These are phyloP conservation scores for Hyphodiscus hymeniophilus DNA, from an alignment of 495 filamentous ascomycete species.

Conservation along the genomic window DNA sequence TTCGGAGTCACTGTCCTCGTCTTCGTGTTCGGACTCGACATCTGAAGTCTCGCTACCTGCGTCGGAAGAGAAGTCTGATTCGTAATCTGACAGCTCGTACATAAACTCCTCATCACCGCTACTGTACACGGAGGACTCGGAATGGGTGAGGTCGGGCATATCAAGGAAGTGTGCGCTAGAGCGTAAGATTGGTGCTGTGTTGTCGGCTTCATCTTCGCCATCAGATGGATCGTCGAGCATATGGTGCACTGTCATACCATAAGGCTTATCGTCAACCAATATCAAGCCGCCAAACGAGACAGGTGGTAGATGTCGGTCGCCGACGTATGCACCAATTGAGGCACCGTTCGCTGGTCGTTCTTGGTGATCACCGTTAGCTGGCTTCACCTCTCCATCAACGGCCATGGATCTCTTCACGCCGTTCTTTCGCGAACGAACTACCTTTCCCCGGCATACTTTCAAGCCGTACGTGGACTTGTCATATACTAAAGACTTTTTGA, in stretches of 20 bases:
- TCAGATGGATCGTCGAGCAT: slow-evolving; percentile 80
- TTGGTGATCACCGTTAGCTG: slow-evolving; percentile 60
- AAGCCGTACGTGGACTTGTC: slow-evolving; percentile 48
- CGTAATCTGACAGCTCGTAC: slow-evolving; percentile 22
- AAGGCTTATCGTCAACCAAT: slow-evolving; percentile 71
- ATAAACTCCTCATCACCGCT: slow-evolving; percentile 23
- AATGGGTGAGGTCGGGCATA: slow-evolving; percentile 20
- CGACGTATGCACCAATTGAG: slow-evolving; percentile 84
- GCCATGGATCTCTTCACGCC: slow-evolving; percentile 17
- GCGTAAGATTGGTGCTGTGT: slow-evolving; percentile 25
- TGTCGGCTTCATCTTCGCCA: slow-evolving; percentile 35
- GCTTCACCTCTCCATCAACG: slow-evolving; percentile 26
- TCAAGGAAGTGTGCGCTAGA: slow-evolving; percentile 23
- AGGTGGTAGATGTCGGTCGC: slow-evolving; percentile 74
- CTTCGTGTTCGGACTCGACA: slow-evolving; percentile 5
- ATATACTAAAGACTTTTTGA: slow-evolving; percentile 64
- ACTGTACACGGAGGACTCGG: slow-evolving; percentile 19
- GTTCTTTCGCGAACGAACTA: slow-evolving; percentile 54
- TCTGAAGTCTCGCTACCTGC: not conserved
- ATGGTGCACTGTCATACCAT: slow-evolving; percentile 93
- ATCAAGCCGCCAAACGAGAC: slow-evolving; percentile 86
- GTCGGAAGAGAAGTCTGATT: slow-evolving; percentile 11
- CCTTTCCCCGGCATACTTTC: slow-evolving; percentile 60
- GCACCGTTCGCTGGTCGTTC: slow-evolving; percentile 73
- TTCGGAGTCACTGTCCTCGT: slow-evolving; percentile 8